Evolutionary conservation across 345 rosid genomes (phyloP), one percentile per base, ranked within the genome.

Genomic region (Camelina hispida): DNA sequence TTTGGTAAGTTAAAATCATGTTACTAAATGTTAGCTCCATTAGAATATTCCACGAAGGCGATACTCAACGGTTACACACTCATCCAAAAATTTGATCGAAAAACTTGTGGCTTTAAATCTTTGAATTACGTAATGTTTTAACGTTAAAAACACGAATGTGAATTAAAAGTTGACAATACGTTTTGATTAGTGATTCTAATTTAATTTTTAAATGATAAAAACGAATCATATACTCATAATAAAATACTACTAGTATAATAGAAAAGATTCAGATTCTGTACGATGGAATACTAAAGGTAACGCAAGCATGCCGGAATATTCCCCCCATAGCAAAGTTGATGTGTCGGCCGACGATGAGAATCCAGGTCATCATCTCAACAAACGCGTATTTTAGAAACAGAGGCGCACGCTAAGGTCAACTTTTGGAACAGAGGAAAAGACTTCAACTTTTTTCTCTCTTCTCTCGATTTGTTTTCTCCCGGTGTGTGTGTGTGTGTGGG

Each of bases 321-420:
- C 79, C 63, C 44, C 35, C 44, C 35, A 35, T 11, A 13, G 42
- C 42, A 25, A 14, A 60, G 48, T 13, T 43, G 69, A 76, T 74
- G 74, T 68, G 79, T 68, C 69, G 50, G 61, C 46, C 63, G 38
- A 5, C 68, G 23, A 60, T 5, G 7, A 50, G 35, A 67, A 75
- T 23, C 79, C 79, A 75, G n/a, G 62, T 42, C 47, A 40, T 28
- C 30, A 40, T n/a, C n/a, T n/a, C n/a, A 9, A 12, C 5, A 52
- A 28, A 28, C 0, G 79, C 74, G 62, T 52, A 75, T 6, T 9
- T 60, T 75, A 75, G 79, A 15, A 0, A 42, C 0, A 20, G 7
- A 42, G 2, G 69, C 74, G 74, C 68, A 76, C 5, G 64, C 0
- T 76, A 76, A 68, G 9, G 62, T 23, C 55, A 74, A 43, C 77